Percentiles rank a stretch among this genome's conserved stretches.
Conservation (phyloP, 164 flowering plant genomes). For the Euptelea pleiosperma region DNA sequence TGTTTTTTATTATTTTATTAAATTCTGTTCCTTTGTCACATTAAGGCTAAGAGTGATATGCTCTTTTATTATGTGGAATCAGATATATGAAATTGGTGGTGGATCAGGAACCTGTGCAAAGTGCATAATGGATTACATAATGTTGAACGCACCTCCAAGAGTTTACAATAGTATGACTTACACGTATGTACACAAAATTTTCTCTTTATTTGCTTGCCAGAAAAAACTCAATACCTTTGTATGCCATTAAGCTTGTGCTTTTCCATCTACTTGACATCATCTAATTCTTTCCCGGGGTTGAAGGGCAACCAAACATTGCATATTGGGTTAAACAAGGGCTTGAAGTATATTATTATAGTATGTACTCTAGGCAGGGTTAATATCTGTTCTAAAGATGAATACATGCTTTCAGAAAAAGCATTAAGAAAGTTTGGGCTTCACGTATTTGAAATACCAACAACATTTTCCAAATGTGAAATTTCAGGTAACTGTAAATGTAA, state of each 20-base stretch:
- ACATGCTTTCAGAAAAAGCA: neutral
- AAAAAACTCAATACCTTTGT: neutral
- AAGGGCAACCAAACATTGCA: too few relatives aligned
- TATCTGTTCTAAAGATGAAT: neutral
- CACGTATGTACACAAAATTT: slow-evolving; percentile 54
- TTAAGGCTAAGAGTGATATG: slow-evolving; percentile 11
- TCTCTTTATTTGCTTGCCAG: neutral
- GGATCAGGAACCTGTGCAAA: slow-evolving; percentile 99
- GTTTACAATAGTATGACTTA: slow-evolving; percentile 86
- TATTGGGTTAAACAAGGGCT: neutral
- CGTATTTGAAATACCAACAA: neutral
- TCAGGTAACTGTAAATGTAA: too few relatives aligned
- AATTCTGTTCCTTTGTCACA: neutral
- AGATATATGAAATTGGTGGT: slow-evolving; percentile 99
- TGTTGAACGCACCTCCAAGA: slow-evolving; percentile 89
- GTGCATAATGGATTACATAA: slow-evolving; percentile 96
- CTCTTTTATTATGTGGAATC: slow-evolving; percentile 25
- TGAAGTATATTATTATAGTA: neutral
- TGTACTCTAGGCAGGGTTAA: neutral
- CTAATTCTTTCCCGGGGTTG: neutral
- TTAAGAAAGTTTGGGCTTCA: neutral
- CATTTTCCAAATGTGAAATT: too few relatives aligned
- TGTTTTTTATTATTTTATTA: neutral
- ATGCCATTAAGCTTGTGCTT: neutral
- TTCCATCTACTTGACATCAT: neutral